A percentile compares a stretch with the other conserved stretches of the same genome.
Evolutionary conservation across 352 stramenopile genomes (phyloP).

Genomic region (Phytophthora tubulina): DNA sequence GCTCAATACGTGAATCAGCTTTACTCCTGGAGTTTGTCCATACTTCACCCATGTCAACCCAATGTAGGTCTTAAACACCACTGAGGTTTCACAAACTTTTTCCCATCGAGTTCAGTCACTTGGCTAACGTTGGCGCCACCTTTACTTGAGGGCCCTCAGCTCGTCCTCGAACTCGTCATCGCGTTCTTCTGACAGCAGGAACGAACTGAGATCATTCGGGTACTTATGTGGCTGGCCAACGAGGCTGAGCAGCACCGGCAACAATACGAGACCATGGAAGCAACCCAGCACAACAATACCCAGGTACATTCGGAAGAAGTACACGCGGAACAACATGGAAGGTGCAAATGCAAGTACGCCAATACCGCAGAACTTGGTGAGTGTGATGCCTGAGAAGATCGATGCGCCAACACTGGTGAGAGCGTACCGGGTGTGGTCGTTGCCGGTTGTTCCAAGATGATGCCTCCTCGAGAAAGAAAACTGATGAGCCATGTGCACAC

Average conservation of each 20-base stretch:
- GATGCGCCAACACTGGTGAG: conserved; percentile 81
- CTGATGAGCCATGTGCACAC: conserved; percentile 86
- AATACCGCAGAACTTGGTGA: conserved; percentile 94
- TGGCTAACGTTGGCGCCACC: not conserved
- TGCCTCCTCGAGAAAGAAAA: conserved; percentile 76
- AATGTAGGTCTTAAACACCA: not conserved
- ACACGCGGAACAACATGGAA: conserved; percentile 93
- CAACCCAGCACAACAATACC: conserved; percentile 87
- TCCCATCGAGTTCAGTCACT: not conserved
- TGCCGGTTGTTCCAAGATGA: conserved; percentile 53
- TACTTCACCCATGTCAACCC: not conserved
- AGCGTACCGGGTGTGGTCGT: conserved; percentile 79
- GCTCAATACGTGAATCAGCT: no score
- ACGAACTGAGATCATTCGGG: conserved; percentile 74
- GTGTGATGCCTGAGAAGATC: conserved; percentile 92
- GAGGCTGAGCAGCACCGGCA: conserved; percentile 86
- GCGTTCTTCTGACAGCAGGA: conserved; percentile 75
- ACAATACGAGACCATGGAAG: conserved; percentile 83
- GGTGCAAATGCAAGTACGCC: conserved; percentile 89
- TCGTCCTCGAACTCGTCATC: conserved; percentile 68
- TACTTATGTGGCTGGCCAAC: conserved; percentile 63
- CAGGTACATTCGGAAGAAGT: conserved; percentile 95
- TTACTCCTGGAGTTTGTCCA: no score
- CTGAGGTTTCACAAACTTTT: no score
- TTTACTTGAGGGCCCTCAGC: conserved; percentile 26